These are phyloP conservation scores for Sphagnum contortum DNA, from an alignment of 225 moss, liverwort and hornwort genomes.

Conservation along the genomic window DNA sequence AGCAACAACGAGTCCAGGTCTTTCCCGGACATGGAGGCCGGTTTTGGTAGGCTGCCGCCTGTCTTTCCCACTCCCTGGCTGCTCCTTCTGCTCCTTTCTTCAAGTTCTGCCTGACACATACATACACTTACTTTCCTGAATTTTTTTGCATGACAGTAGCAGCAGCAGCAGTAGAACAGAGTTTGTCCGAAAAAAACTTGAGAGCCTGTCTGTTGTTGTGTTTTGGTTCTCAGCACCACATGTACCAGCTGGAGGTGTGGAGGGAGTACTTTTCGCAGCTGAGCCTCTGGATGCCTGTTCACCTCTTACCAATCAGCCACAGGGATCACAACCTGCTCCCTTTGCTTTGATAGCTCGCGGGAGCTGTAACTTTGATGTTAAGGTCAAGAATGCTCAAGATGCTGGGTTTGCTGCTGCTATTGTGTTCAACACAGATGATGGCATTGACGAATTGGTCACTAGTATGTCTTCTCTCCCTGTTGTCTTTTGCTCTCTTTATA, in stretches of 20 bases:
- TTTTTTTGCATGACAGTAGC: neutral
- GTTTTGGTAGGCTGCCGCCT: slow-evolving; percentile 49
- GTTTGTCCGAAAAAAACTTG: too few species aligned
- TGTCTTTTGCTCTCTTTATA: neutral
- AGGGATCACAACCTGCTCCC: slow-evolving; percentile 32
- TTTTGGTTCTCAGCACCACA: slow-evolving; percentile 41
- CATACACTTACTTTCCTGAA: neutral
- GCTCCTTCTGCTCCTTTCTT: too few species aligned
- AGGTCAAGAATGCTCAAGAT: slow-evolving; percentile 86
- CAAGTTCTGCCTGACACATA: too few species aligned
- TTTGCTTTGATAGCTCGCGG: slow-evolving; percentile 79
- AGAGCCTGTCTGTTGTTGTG: neutral
- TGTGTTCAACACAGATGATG: slow-evolving; percentile 81
- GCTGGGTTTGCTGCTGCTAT: slow-evolving; percentile 89
- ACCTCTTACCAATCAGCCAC: slow-evolving; percentile 45
- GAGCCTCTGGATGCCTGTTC: slow-evolving; percentile 68
- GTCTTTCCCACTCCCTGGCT: neutral
- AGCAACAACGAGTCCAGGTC: slow-evolving; percentile 71
- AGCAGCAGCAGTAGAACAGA: too few species aligned
- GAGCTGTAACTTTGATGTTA: slow-evolving; percentile 78
- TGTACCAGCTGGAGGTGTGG: slow-evolving; percentile 61
- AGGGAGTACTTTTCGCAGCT: slow-evolving; percentile 60
- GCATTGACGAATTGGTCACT: slow-evolving; percentile 64
- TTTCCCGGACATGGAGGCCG: slow-evolving; percentile 86
- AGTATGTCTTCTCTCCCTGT: slow-evolving; percentile 43